phyloP scores from a whole-genome alignment of 2,329 filamentous ascomycete species.

The Herpotrichia juniperi region DNA sequence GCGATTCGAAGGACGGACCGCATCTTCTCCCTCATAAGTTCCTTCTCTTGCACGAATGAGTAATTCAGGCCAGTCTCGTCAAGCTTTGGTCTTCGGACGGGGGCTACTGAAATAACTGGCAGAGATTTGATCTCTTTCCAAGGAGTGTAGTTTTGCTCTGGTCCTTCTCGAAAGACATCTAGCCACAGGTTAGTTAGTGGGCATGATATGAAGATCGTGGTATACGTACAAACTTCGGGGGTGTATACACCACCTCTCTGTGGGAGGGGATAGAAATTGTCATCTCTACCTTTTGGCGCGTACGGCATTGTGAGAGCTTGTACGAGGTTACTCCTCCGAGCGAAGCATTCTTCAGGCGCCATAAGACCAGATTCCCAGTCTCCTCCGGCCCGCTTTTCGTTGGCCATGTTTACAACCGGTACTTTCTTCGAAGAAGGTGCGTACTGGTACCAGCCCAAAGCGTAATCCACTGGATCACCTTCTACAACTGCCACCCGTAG shows the following conservation, averaged over 20 bases:
- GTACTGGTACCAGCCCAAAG: constrained; percentile 63
- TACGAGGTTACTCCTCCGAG: constrained; percentile 74
- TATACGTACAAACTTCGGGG: constrained; percentile 64
- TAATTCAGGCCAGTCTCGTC: constrained; percentile 71
- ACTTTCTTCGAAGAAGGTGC: constrained; percentile 49
- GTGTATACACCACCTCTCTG: constrained; percentile 73
- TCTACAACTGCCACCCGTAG: constrained; percentile 53
- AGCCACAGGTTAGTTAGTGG: constrained; percentile 12
- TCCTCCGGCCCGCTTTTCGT: constrained; percentile 78
- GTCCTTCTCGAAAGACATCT: constrained; percentile 73
- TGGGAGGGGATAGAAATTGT: constrained; percentile 73
- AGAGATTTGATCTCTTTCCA: constrained; percentile 52
- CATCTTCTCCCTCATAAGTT: constrained; percentile 76
- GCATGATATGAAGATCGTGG: neutral
- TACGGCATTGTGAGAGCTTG: constrained; percentile 69
- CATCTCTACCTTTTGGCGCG: constrained; percentile 35
- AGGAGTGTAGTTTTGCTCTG: constrained; percentile 54
- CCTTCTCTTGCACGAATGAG: constrained; percentile 73
- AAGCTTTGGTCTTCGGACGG: constrained; percentile 75
- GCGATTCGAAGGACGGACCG: constrained; percentile 73
- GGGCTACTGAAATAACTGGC: constrained; percentile 76
- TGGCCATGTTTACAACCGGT: constrained; percentile 74
- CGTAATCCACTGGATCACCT: constrained; percentile 56
- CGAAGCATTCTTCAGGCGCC: constrained; percentile 74
- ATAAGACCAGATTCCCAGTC: constrained; percentile 74